Evolutionary conservation across 2,329 filamentous ascomycete species (phyloP).

Genomic region (Pyrenochaeta sp.): DNA sequence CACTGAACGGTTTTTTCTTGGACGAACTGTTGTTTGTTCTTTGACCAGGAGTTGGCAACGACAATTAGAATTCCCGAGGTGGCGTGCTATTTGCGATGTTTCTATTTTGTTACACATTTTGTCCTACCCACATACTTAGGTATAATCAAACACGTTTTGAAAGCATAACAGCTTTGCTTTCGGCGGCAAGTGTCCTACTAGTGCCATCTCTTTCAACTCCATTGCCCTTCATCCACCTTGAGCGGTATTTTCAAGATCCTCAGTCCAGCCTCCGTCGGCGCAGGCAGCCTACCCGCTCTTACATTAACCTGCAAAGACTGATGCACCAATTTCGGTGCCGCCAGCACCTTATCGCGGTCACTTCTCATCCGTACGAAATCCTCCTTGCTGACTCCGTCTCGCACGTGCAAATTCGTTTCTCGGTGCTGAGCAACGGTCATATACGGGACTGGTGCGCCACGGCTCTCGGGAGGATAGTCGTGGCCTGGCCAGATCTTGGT

Average conservation of each 20-base stretch:
- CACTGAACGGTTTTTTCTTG: no score
- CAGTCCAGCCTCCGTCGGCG: slow-evolving; percentile 3
- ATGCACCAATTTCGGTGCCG: slow-evolving; percentile 46
- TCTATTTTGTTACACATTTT: no score
- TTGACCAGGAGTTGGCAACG: no score
- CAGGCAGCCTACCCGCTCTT: slow-evolving; percentile 46
- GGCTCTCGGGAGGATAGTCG: slow-evolving; percentile 40
- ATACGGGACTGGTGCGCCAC: slow-evolving; percentile 32
- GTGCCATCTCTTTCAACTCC: no score
- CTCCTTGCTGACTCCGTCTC: slow-evolving; percentile 26
- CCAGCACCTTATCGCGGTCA: slow-evolving; percentile 40
- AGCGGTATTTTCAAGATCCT: slow-evolving; percentile 13
- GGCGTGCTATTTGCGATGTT: no score
- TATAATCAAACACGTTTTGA: no score
- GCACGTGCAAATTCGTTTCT: slow-evolving; percentile 46
- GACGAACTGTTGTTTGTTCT: no score
- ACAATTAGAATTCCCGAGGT: no score
- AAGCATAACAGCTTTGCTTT: no score
- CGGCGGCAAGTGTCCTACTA: no score
- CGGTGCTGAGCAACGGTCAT: slow-evolving; percentile 47
- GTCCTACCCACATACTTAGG: no score
- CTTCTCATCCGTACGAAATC: slow-evolving; percentile 44
- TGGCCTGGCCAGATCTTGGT: slow-evolving; percentile 46
- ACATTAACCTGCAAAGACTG: slow-evolving; percentile 52
- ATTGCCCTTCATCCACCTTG: no score